Percentiles rank a stretch among this genome's conserved stretches.
phyloP scores from a whole-genome alignment of 208 protist species.

The Leishmania martiniquensis region DNA sequence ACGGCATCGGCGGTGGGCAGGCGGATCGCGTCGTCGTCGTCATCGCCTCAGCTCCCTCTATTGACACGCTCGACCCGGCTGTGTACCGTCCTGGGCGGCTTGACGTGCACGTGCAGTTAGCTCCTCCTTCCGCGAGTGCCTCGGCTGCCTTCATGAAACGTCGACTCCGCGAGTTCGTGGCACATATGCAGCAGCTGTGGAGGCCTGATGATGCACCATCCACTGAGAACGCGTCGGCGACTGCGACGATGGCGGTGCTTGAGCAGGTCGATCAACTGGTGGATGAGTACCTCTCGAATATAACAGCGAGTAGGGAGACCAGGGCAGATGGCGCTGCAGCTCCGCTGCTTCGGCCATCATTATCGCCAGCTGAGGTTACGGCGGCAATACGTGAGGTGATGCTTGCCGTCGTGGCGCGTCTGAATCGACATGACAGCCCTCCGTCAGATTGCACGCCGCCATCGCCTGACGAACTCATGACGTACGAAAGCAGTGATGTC shows the following conservation, averaged over 20 bases:
- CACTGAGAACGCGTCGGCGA: neutral
- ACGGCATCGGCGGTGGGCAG: slow-evolving; percentile 61
- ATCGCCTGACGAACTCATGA: neutral
- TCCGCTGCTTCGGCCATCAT: neutral
- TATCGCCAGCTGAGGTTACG: slow-evolving; percentile 19
- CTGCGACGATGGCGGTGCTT: slow-evolving; percentile 2
- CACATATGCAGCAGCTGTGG: neutral
- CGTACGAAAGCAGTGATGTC: neutral
- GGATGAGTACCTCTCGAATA: slow-evolving; percentile 10
- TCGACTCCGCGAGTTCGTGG: slow-evolving; percentile 25
- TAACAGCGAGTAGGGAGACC: neutral
- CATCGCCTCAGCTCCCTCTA: slow-evolving; percentile 75
- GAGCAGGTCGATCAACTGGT: slow-evolving; percentile 7
- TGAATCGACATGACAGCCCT: neutral
- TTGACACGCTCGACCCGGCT: slow-evolving; percentile 75
- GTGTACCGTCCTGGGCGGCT: slow-evolving; percentile 86
- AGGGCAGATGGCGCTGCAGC: neutral
- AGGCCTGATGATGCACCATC: neutral
- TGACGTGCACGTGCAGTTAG: slow-evolving; percentile 79
- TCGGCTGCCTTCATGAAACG: slow-evolving; percentile 22
- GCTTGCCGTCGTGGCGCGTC: neutral
- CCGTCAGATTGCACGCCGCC: neutral
- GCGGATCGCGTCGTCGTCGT: slow-evolving; percentile 64
- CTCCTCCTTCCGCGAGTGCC: slow-evolving; percentile 14
- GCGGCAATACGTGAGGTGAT: slow-evolving; percentile 22